Conservation (phyloP, 164 flowering plant genomes). For the Piper betle region DNA sequence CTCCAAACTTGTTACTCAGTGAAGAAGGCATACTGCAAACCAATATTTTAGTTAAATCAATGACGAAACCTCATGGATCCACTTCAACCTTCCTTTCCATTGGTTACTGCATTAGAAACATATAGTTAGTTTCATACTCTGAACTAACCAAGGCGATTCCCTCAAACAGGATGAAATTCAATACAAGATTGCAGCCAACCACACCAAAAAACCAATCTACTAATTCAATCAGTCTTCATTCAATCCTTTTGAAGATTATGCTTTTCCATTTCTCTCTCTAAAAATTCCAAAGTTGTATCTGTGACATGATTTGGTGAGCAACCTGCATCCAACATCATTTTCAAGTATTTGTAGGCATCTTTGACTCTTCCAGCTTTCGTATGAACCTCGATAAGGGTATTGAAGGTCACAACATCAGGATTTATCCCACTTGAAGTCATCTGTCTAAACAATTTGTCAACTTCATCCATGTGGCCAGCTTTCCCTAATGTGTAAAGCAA, state of each 20-base stretch:
- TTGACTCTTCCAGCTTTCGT: conserved; percentile 60
- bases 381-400: conserved; percentile 81
- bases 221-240: conserved; percentile 12
- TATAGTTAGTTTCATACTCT: too few species aligned
- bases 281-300: conserved; percentile 64
- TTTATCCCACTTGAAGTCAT: conserved; percentile 69
- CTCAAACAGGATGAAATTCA: too few species aligned
- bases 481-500: conserved; percentile 76
- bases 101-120: too few species aligned
- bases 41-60: too few species aligned
- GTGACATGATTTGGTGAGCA: conserved; percentile 84
- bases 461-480: conserved; percentile 70
- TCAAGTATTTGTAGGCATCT: conserved; percentile 71
- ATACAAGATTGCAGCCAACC: too few species aligned
- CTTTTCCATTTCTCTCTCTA: conserved; percentile 69
- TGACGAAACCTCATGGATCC: too few species aligned
- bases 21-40: too few species aligned
- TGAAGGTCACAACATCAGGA: conserved; percentile 86
- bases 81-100: too few species aligned
- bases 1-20: too few species aligned
- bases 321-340: conserved; percentile 81
- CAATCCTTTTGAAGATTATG: conserved; percentile 49
- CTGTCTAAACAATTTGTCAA: conserved; percentile 53
- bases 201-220: too few species aligned
- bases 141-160: too few species aligned